Percentiles rank a stretch among this genome's conserved stretches.
phyloP scores from a whole-genome alignment of 495 filamentous ascomycete species.

The Penicillium macrosclerotiorum region DNA sequence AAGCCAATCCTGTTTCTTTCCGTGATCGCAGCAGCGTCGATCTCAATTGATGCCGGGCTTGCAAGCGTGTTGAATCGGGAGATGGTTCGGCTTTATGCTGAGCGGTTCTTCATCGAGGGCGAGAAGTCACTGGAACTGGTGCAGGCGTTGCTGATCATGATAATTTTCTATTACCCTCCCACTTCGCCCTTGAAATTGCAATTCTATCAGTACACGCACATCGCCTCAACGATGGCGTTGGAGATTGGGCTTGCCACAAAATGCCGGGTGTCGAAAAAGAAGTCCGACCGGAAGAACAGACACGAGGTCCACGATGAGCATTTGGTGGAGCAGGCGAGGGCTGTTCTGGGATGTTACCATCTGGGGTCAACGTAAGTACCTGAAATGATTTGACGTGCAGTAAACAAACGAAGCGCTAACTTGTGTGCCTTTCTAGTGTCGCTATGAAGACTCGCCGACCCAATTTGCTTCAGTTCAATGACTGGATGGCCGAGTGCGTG shows the following conservation, averaged over 20 bases:
- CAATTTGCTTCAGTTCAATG: constrained; percentile 49
- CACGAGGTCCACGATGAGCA: constrained; percentile 29
- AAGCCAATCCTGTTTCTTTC: constrained; percentile 52
- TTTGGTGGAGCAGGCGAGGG: constrained; percentile 42
- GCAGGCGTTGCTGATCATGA: constrained; percentile 48
- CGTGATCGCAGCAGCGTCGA: constrained; percentile 47
- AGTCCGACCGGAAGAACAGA: constrained; percentile 19
- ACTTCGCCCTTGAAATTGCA: constrained; percentile 46
- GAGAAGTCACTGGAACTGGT: constrained; percentile 55
- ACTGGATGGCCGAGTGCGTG: constrained; percentile 49
- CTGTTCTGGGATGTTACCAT: constrained; percentile 48
- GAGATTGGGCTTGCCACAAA: constrained; percentile 50
- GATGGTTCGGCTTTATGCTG: constrained; percentile 45
- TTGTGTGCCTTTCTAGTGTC: constrained; percentile 29
- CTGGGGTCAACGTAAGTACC: constrained; percentile 40
- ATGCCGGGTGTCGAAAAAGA: constrained; percentile 21
- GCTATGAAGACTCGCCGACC: constrained; percentile 51
- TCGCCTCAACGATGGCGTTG: constrained; percentile 53
- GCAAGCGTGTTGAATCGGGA: constrained; percentile 47
- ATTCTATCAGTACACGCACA: constrained; percentile 54
- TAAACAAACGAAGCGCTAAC: constrained; percentile 3
- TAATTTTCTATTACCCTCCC: constrained; percentile 50
- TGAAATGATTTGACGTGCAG: too few species aligned
- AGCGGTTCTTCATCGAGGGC: constrained; percentile 45
- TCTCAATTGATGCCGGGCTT: constrained; percentile 38